Evolutionary conservation across 2,329 filamentous ascomycete species (phyloP), one percentile per base, ranked within the genome.

Genomic region (Alternaria triticimaculans): DNA sequence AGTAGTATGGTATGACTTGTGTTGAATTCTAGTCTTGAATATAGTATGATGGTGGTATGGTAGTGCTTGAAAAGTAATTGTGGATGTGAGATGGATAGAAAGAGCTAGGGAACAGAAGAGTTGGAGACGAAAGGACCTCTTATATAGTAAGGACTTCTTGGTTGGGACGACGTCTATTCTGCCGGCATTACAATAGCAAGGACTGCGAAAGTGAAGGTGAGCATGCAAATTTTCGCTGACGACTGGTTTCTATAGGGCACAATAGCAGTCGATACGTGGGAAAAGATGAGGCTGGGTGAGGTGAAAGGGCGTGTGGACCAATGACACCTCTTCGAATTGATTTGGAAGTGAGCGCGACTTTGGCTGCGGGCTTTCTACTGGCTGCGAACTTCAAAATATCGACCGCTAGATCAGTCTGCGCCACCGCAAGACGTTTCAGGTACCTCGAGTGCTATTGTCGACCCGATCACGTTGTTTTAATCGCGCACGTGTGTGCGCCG

Each of bases 391-490:
- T 6, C 4, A 41, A 11, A 41, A 41, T 6, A 11, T 41, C n/a
- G 37, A 41, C 37, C 37, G 37, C 37, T 18, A 2, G 2, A 41
- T 3, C n/a, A 11, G 15, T 18, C 15, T 41, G 37, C n/a, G 37
- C 37, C 5, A 41, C 37, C 5, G 15, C 37, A 41, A 9, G 8
- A 41, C 15, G 37, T 18, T 18, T 41, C 37, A 18, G 33, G 1
- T 3, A n/a, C 6, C 30, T 15, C 11, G 4, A 3, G 6, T 41
- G 37, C 37, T 41, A 41, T 18, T 18, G 15, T 41, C 15, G 2
- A 18, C 8, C 0, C n/a, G 18, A 6, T 0, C 2, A 3, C 15
- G 37, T 11, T n/a, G 15, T 10, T 18, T 3, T 18, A 0, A 0
- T 3, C 37, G 8, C 37, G 18, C 4, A 41, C 37, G n/a, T 6